Percentiles rank a stretch among this genome's conserved stretches.
Evolutionary conservation across 225 moss, liverwort and hornwort species (phyloP).

Genomic region (Anthoceros angustus): DNA sequence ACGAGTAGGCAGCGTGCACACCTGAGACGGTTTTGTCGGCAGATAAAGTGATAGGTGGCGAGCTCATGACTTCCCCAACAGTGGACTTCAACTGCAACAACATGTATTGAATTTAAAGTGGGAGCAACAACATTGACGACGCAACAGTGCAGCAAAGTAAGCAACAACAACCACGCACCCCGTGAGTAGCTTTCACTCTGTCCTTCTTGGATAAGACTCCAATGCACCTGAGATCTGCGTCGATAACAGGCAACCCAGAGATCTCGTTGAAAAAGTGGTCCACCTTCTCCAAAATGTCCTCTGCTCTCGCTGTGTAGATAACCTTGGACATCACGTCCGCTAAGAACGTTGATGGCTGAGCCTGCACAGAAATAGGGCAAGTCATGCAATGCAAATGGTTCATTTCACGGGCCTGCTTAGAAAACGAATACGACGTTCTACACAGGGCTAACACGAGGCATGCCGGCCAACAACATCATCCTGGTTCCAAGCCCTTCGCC

Average conservation of each 20-base stretch:
- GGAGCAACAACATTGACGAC: background rate
- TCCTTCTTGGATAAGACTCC: slow-evolving; percentile 88
- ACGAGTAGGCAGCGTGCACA: background rate
- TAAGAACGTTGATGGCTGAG: slow-evolving; percentile 72
- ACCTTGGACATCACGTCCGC: slow-evolving; percentile 90
- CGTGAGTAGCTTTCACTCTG: slow-evolving; percentile 28
- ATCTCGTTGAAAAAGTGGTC: slow-evolving; percentile 43
- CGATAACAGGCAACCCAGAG: slow-evolving; percentile 71
- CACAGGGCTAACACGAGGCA: background rate
- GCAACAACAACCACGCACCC: slow-evolving; percentile 17
- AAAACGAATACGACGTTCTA: too few relatives aligned
- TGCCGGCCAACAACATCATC: background rate
- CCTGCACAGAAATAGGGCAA: slow-evolving; percentile 22
- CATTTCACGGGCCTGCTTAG: too few relatives aligned
- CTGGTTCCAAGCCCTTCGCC: too few relatives aligned
- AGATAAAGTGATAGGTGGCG: slow-evolving; percentile 37
- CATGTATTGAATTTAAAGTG: background rate
- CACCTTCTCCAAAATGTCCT: slow-evolving; percentile 53
- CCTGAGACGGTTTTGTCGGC: slow-evolving; percentile 45
- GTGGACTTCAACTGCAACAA: slow-evolving; percentile 16
- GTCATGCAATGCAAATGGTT: background rate
- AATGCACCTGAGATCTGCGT: slow-evolving; percentile 47
- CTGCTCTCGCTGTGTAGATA: slow-evolving; percentile 50
- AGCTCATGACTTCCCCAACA: slow-evolving; percentile 26
- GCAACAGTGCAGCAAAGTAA: background rate